Conservation (phyloP, 371 early-diverging fungal genomes). For the Mortierella sp. region DNA sequence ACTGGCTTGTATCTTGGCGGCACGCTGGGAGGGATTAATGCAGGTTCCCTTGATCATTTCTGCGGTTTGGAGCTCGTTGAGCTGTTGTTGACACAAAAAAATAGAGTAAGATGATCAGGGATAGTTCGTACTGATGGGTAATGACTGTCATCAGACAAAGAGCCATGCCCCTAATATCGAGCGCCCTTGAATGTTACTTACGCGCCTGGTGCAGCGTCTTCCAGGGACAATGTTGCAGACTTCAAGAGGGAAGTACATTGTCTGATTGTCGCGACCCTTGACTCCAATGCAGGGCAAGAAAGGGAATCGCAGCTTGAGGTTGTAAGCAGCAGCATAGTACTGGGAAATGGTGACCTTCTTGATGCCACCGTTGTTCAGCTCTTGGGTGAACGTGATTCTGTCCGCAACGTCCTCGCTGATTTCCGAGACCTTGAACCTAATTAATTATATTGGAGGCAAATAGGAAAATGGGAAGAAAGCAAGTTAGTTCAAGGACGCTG, state of each 20-base stretch:
- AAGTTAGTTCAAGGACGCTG: not conserved
- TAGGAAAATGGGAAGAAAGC: constrained; percentile 33
- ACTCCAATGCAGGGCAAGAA: constrained; percentile 81
- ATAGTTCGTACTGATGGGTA: not conserved
- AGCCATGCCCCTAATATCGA: not conserved
- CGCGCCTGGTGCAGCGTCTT: constrained; percentile 73
- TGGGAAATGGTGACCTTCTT: constrained; percentile 69
- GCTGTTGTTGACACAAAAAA: constrained; percentile 28
- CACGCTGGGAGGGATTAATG: constrained; percentile 70
- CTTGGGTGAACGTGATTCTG: constrained; percentile 68
- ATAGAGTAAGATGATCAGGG: not conserved
- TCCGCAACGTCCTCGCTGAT: constrained; percentile 68
- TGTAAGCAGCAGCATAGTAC: constrained; percentile 76
- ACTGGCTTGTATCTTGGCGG: constrained; percentile 50
- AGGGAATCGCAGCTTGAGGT: constrained; percentile 69
- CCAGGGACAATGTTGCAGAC: constrained; percentile 78
- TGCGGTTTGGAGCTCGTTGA: constrained; percentile 79
- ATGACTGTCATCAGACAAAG: not conserved
- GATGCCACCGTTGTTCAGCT: constrained; percentile 52
- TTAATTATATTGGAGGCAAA: not conserved
- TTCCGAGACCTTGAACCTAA: constrained; percentile 69
- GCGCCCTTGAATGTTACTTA: not conserved
- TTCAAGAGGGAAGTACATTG: constrained; percentile 77
- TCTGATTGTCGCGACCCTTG: constrained; percentile 53
- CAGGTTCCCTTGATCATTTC: constrained; percentile 85